Percentiles rank a stretch among this genome's conserved stretches.
phyloP scores from a whole-genome alignment of 306 rosid species.

The Inga oerstediana region DNA sequence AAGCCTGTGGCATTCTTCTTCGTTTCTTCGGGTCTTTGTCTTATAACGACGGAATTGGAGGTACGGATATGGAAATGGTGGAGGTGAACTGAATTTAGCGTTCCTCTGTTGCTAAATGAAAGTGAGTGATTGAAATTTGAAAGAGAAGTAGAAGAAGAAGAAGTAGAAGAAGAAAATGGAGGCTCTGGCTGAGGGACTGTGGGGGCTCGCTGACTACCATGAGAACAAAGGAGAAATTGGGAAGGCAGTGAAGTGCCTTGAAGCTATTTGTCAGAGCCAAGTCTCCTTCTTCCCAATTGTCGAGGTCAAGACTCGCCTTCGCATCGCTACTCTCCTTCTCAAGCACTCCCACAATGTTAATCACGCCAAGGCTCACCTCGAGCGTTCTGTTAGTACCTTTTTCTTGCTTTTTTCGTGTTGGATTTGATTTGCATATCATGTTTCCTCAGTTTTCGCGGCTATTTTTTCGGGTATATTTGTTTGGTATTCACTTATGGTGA shows the following conservation, averaged over 20 bases:
- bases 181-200: constrained; percentile 88
- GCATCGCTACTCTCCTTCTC: constrained; percentile 83
- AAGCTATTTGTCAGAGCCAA: constrained; percentile 85
- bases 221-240: constrained; percentile 74
- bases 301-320: constrained; percentile 93
- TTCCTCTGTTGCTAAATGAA: neutral
- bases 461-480: neutral
- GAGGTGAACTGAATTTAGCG: neutral
- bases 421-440: neutral
- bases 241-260: constrained; percentile 84
- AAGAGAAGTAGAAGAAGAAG: neutral
- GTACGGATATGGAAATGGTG: neutral
- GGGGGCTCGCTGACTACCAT: constrained; percentile 82
- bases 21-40: neutral
- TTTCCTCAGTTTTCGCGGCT: neutral
- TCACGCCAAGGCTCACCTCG: constrained; percentile 89
- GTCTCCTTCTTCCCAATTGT: constrained; percentile 87
- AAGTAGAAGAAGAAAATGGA: constrained; percentile 53
- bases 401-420: neutral
- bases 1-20: no score
- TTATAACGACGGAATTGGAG: neutral
- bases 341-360: constrained; percentile 80
- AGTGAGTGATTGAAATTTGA: neutral
- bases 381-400: constrained; percentile 64
- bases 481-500: neutral